Percentiles rank a stretch among this genome's conserved stretches.
These are phyloP conservation scores for Malassezia caprae DNA, from an alignment of 1,284 basidiomycete species.

Conservation along the genomic window DNA sequence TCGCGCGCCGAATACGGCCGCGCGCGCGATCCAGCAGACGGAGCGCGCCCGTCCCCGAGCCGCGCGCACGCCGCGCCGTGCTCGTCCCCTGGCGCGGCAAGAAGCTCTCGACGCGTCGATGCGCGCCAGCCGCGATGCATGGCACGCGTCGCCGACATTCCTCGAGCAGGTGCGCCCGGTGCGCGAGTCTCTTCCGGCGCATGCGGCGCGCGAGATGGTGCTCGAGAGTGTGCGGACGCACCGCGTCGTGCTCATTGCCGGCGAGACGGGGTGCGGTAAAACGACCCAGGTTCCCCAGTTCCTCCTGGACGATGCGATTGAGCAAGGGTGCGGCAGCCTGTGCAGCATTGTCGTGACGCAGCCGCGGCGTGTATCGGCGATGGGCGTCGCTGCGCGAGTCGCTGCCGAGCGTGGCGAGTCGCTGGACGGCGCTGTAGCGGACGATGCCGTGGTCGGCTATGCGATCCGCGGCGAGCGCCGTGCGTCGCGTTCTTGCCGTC, in stretches of 20 bases:
- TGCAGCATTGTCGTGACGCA: constrained; percentile 80
- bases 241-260: constrained; percentile 27
- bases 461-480: constrained; percentile 81
- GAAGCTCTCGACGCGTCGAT: constrained; percentile 57
- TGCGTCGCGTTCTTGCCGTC: constrained; percentile 52
- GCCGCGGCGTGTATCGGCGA: constrained; percentile 76
- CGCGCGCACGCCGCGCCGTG: neutral
- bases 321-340: constrained; percentile 56
- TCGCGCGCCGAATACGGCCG: constrained; percentile 18
- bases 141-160: constrained; percentile 67
- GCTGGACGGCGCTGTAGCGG: constrained; percentile 46
- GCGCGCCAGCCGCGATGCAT: constrained; percentile 55
- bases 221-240: constrained; percentile 20
- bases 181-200: constrained; percentile 59
- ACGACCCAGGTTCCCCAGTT: constrained; percentile 74
- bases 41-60: neutral
- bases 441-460: constrained; percentile 61
- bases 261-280: constrained; percentile 68
- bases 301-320: constrained; percentile 63
- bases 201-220: constrained; percentile 70
- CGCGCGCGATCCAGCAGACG: constrained; percentile 5
- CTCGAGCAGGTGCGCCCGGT: constrained; percentile 57
- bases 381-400: constrained; percentile 78
- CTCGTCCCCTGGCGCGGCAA: constrained; percentile 39
- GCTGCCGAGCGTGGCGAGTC: constrained; percentile 74